Percentiles rank a stretch among this genome's conserved stretches.
These are phyloP conservation scores for Vigna reflexopilosa DNA, from an alignment of 306 rosid genomes.

Conservation along the genomic window DNA sequence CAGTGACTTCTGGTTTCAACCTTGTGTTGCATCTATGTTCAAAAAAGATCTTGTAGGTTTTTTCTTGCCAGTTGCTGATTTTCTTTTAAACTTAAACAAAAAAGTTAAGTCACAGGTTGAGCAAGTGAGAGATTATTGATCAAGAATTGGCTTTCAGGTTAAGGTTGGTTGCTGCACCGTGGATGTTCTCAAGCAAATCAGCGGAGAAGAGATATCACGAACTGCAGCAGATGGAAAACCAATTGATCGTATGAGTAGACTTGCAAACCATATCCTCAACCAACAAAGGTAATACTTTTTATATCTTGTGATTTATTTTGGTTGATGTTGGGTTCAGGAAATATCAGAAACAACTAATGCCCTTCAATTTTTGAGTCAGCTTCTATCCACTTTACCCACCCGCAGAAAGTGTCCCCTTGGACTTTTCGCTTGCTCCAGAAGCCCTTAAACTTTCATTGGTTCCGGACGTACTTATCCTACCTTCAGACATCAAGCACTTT, in stretches of 20 bases:
- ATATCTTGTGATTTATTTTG: not conserved
- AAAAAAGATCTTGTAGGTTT: conserved; percentile 29
- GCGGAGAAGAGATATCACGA: conserved; percentile 94
- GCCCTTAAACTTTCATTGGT: conserved; percentile 74
- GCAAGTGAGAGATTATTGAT: conserved; percentile 23
- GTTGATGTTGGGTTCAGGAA: conserved; percentile 26
- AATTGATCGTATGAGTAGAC: conserved; percentile 87
- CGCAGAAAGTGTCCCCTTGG: conserved; percentile 86
- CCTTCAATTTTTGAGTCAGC: conserved; percentile 58
- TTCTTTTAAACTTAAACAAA: conserved; percentile 3
- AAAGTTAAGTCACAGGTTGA: conserved; percentile 17
- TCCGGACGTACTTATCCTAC: conserved; percentile 88
- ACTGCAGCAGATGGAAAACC: conserved; percentile 62
- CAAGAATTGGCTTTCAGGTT: conserved; percentile 64
- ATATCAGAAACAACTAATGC: conserved; percentile 32
- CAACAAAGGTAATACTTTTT: conserved; percentile 65
- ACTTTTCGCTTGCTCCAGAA: conserved; percentile 82
- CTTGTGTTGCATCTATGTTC: conserved; percentile 14
- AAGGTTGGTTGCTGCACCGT: conserved; percentile 86
- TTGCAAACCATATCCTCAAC: conserved; percentile 76
- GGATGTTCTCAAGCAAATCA: conserved; percentile 90
- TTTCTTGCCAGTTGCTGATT: conserved; percentile 10
- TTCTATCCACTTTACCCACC: conserved; percentile 95
- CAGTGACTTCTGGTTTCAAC: conserved; percentile 19
- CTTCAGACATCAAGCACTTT: conserved; percentile 86